These are phyloP conservation scores for Pyricularia sp. DNA, from an alignment of 2,329 filamentous ascomycete species.

Conservation along the genomic window DNA sequence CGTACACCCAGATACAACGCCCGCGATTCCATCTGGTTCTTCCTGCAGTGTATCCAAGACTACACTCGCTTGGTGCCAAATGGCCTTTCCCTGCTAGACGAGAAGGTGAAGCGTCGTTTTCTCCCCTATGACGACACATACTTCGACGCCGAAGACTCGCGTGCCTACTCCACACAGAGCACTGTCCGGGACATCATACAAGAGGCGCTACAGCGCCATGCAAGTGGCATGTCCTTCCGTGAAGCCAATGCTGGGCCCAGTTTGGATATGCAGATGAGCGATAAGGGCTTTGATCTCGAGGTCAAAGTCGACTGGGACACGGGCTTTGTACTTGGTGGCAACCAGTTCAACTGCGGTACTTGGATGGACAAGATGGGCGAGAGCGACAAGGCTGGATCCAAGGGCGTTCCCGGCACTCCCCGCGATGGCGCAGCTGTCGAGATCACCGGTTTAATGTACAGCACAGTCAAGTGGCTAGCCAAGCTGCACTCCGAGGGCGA, in stretches of 20 bases:
- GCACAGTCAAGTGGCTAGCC: conserved; percentile 72
- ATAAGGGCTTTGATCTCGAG: conserved; percentile 85
- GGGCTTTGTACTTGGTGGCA: conserved; percentile 89
- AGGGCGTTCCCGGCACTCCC: conserved; percentile 91
- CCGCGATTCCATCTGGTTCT: conserved; percentile 96
- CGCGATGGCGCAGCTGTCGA: conserved; percentile 92
- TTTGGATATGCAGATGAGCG: conserved; percentile 87
- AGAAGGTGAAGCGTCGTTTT: conserved; percentile 75
- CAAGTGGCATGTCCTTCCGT: conserved; percentile 79
- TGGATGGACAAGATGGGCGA: conserved; percentile 99
- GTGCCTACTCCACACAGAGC: conserved; percentile 78
- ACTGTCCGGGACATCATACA: conserved; percentile 86
- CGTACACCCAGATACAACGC: conserved; percentile 89
- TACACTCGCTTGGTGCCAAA: conserved; percentile 76
- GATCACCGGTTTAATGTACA: conserved; percentile 90
- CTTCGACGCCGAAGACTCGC: conserved; percentile 72
- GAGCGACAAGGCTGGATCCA: conserved; percentile 79
- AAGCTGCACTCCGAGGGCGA: conserved; percentile 56
- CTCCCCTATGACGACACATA: conserved; percentile 92
- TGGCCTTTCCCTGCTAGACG: conserved; percentile 63
- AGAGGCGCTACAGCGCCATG: conserved; percentile 87
- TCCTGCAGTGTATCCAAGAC: conserved; percentile 91
- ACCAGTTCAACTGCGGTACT: conserved; percentile 89
- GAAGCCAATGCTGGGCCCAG: conserved; percentile 87
- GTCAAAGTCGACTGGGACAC: conserved; percentile 86